phyloP scores from a whole-genome alignment of 306 rosid species.

The Cercis canadensis region DNA sequence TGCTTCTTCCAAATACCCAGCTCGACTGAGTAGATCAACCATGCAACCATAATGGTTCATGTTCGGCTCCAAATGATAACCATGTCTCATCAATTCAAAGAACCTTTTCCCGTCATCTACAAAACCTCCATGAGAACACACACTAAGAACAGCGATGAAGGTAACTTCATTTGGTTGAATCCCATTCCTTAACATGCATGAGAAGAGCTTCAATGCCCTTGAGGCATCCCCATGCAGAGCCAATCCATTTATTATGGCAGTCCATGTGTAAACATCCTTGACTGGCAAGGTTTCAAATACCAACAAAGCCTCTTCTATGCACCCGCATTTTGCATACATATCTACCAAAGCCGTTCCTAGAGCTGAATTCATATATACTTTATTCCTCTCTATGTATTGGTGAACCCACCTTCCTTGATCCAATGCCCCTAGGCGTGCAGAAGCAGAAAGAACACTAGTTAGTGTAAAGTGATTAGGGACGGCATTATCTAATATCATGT shows the following conservation, averaged over 20 bases:
- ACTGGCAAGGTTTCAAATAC: conserved; percentile 41
- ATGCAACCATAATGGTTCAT: conserved; percentile 59
- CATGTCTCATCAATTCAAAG: conserved; percentile 40
- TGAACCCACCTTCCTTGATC: conserved; percentile 53
- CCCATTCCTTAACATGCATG: conserved; percentile 44
- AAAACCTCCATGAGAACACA: conserved; percentile 56
- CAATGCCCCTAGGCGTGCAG: conserved; percentile 47
- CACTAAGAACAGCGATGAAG: conserved; percentile 46
- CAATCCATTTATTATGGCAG: conserved; percentile 46
- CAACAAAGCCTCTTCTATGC: conserved; percentile 45
- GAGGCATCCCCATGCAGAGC: conserved; percentile 45
- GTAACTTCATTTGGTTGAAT: conserved; percentile 53
- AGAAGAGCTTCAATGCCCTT: conserved; percentile 43
- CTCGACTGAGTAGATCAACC: conserved; percentile 56
- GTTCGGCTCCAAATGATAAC: conserved; percentile 47
- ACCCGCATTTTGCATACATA: conserved; percentile 58
- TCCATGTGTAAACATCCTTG: conserved; percentile 52
- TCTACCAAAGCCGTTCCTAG: conserved; percentile 48
- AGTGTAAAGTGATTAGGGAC: conserved; percentile 43
- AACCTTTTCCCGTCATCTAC: conserved; percentile 44
- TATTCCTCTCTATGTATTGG: conserved; percentile 32
- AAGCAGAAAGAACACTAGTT: conserved; percentile 45
- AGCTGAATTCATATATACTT: conserved; percentile 28
- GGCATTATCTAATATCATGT: conserved; percentile 36
- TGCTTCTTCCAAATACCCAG: conserved; percentile 54